phyloP scores from a whole-genome alignment of 345 rosid genomes.

The Theobroma cacao region DNA sequence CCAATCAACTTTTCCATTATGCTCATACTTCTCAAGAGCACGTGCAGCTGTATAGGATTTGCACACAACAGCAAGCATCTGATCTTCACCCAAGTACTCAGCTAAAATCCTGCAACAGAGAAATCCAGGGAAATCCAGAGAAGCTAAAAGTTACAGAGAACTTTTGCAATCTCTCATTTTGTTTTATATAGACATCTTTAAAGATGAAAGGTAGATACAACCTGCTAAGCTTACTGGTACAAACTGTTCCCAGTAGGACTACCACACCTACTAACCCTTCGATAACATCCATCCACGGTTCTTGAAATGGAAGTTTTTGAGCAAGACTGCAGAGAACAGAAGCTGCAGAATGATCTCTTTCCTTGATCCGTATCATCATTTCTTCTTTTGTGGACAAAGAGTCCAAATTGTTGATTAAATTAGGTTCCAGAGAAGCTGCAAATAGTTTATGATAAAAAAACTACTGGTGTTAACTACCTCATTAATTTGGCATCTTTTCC shows the following conservation, averaged over 20 bases:
- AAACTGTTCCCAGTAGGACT: constrained; percentile 57
- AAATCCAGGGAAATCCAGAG: neutral
- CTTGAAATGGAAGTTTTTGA: constrained; percentile 3
- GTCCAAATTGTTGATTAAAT: constrained; percentile 15
- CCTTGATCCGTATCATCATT: constrained; percentile 36
- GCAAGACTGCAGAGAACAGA: constrained; percentile 34
- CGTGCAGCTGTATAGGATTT: constrained; percentile 36
- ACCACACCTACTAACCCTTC: constrained; percentile 46
- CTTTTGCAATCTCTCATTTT: neutral
- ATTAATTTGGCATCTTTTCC: neutral
- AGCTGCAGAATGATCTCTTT: constrained; percentile 43
- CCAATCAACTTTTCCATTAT: constrained; percentile 33
- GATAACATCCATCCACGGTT: constrained; percentile 18
- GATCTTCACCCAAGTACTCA: constrained; percentile 62
- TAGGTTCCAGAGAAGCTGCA: constrained; percentile 38
- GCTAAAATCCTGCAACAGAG: constrained; percentile 44
- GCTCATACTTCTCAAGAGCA: constrained; percentile 32
- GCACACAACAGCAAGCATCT: constrained; percentile 64
- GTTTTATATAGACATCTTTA: neutral
- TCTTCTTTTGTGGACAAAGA: constrained; percentile 38
- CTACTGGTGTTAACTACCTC: neutral
- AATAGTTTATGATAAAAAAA: neutral
- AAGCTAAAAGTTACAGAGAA: neutral
- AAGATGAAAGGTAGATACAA: neutral
- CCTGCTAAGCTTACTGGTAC: constrained; percentile 56